These are phyloP conservation scores for Coniophora puteana DNA, from an alignment of 1,284 basidiomycete species.

Conservation along the genomic window DNA sequence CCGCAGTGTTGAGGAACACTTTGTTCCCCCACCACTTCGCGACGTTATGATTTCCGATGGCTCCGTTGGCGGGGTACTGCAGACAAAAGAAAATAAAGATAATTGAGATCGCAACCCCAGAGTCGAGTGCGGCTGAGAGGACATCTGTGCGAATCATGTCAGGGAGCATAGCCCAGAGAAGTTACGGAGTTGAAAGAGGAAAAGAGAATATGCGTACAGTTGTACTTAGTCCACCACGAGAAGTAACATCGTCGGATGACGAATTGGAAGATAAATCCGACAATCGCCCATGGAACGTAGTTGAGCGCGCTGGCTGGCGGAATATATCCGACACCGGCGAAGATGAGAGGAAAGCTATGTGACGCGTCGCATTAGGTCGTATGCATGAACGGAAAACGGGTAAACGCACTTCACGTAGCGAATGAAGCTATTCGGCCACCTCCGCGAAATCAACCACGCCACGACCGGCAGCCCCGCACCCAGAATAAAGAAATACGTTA, in stretches of 20 bases:
- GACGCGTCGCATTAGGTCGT: conserved; percentile 7
- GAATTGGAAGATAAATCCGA: conserved; percentile 46
- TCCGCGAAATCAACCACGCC: conserved; percentile 32
- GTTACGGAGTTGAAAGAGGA: not conserved
- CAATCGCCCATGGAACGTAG: conserved; percentile 39
- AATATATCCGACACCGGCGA: conserved; percentile 44
- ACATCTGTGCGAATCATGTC: conserved; percentile 26
- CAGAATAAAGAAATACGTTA: conserved; percentile 39
- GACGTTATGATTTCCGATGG: conserved; percentile 35
- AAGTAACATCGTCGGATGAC: conserved; percentile 42
- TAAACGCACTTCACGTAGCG: conserved; percentile 39
- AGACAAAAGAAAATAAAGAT: conserved; percentile 38
- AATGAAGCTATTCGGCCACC: conserved; percentile 35
- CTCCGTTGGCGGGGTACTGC: conserved; percentile 35
- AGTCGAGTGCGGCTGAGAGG: conserved; percentile 39
- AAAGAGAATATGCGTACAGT: conserved; percentile 20
- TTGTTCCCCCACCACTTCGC: conserved; percentile 46
- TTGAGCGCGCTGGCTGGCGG: conserved; percentile 39
- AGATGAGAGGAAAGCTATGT: conserved; percentile 38
- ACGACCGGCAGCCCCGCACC: conserved; percentile 40
- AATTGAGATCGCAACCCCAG: conserved; percentile 35
- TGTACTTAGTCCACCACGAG: conserved; percentile 48
- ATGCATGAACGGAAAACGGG: not conserved
- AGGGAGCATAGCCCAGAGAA: conserved; percentile 7
- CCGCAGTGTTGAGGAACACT: conserved; percentile 36